Base-by-base conservation (phyloP, 805 yeast species). In the Metschnikowia sp. region DNA sequence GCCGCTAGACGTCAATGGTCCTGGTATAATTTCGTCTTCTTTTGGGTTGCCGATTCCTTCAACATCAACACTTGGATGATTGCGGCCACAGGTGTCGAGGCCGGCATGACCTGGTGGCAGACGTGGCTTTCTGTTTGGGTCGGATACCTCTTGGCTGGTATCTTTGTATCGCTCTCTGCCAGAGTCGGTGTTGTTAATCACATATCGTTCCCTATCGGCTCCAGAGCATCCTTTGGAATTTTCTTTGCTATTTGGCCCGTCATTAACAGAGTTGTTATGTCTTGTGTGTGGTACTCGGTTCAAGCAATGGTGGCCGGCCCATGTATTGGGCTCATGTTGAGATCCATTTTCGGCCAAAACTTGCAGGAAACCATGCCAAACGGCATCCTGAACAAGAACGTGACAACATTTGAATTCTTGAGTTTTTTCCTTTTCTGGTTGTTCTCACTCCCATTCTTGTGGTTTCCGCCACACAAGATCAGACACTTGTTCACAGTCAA, bases 1-100 rank as follows among this genome's bases (percentile, higher is more conserved):
- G 74, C 67, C 12, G 78, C 69, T 3, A 80, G 96, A 58, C 75
- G 96, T 59, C 77, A 78, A n/a, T 89, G 97, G 97, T 69, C 79
- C 29, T 87, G 96, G 95, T 82, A 73, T 65, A 87, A 88, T 64
- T 89, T 70, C 62, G 82, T 86, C 11, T 81, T 79, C 53, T 86
- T 87, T 58, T 89, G 97, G 97, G 65, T 89, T 48, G 89, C 96
- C 0, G 97, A 89, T 63, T 83, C 96, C 31, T 87, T 89, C 70
- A 89, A 89, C 67, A 82, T 89, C 61, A 88, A 87, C 64, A 88
- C 96, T 6, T 88, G 92, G 89, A 90, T 86, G 71, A 88, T 89
- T 57, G 96, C 96, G 2, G 83, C 92, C 8, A 86, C 96, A 0
- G 96, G 96, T 58, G 66, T 72, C 32, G 84, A 86, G 48, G 72